Percentiles rank a stretch among this genome's conserved stretches.
phyloP scores from a whole-genome alignment of 1,284 basidiomycete species.

The Puccinia polysora region DNA sequence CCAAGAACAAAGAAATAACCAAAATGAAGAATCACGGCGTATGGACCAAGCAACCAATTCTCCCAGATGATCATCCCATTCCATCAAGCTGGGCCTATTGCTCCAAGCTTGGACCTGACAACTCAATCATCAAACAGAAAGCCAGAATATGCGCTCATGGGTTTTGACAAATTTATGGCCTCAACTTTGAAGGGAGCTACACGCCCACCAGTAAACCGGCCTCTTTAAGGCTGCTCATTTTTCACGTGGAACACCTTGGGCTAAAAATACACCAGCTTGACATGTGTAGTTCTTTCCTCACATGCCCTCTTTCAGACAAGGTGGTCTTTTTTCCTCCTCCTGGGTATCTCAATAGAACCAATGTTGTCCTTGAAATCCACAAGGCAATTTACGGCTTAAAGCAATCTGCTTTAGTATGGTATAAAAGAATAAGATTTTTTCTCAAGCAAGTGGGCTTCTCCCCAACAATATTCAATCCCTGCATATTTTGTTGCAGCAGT shows the following conservation, averaged over 20 bases:
- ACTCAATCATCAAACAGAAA: neutral
- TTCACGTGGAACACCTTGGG: neutral
- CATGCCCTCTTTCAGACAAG: neutral
- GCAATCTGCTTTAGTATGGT: neutral
- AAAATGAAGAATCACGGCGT: neutral
- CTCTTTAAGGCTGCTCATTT: neutral
- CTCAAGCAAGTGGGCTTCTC: no score
- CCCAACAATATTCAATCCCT: no score
- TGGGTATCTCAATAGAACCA: neutral
- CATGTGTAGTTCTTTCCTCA: neutral
- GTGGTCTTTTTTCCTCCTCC: neutral
- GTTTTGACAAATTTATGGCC: neutral
- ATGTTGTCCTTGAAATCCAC: neutral
- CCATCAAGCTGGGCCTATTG: neutral
- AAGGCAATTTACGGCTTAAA: constrained; percentile 1
- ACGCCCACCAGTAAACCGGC: neutral
- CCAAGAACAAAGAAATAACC: neutral
- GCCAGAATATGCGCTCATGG: neutral
- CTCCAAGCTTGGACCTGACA: neutral
- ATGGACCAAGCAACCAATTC: neutral
- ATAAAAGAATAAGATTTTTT: no score
- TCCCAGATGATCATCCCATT: neutral
- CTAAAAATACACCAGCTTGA: neutral
- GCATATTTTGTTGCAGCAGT: no score
- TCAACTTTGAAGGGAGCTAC: neutral